These are phyloP conservation scores for Solanum megistacrolobum DNA, from an alignment of 257 asterid genomes.

Conservation along the genomic window DNA sequence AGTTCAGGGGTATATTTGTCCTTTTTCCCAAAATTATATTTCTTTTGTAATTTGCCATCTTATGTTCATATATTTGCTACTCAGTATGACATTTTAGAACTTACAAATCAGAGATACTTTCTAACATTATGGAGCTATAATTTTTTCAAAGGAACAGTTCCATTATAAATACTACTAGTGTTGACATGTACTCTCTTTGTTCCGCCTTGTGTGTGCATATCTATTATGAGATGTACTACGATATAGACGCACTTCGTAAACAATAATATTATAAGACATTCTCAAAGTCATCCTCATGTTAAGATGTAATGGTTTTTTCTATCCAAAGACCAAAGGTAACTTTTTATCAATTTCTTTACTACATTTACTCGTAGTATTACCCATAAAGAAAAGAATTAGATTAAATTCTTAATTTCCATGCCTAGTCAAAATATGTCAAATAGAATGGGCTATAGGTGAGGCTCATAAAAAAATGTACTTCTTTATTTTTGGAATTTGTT, in stretches of 20 bases:
- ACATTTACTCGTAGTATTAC: not conserved
- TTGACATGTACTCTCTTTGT: not conserved
- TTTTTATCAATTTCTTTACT: not conserved
- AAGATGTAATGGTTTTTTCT: not conserved
- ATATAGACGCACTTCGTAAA: not conserved
- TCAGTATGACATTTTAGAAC: not conserved
- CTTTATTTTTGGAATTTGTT: not conserved
- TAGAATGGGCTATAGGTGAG: not conserved
- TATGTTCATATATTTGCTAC: not conserved
- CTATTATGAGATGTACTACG: not conserved
- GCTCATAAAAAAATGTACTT: not conserved
- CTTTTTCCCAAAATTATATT: not conserved
- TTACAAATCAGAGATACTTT: not conserved
- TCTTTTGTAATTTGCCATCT: not conserved
- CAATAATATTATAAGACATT: not conserved
- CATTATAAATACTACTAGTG: not conserved
- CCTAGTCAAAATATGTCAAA: not conserved
- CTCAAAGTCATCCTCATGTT: not conserved
- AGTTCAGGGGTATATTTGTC: too few relatives aligned
- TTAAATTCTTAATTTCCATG: not conserved
- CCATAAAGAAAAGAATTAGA: not conserved
- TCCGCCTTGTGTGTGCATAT: not conserved
- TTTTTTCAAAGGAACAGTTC: not conserved
- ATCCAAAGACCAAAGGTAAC: not conserved
- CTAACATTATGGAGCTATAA: not conserved